Base-by-base conservation (phyloP, 192 early-diverging fungal species). In the Bifiguratus adelaidae region DNA sequence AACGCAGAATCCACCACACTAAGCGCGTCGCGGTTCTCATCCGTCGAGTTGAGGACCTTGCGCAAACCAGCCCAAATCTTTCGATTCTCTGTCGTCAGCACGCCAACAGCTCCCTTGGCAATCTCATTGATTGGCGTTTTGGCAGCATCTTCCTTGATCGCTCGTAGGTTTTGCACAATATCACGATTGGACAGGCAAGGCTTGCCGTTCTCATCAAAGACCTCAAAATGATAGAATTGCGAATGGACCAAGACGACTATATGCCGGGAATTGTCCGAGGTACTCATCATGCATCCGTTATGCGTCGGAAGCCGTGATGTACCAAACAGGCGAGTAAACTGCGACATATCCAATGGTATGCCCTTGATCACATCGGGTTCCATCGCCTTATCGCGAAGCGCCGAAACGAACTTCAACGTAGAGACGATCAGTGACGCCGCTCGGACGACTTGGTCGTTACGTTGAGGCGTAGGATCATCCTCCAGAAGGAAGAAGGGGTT, bases 251-350 rank as follows among this genome's bases (percentile, higher is more conserved):
- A 54, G 15, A 89, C 77, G 12, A 75, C 58, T 53, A 92, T 81
- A 67, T 86, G 76, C 30, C 50, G 49, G 16, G 83, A 38, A 2
- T 47, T 2, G 5, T 34, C 27, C 19, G 55, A 48, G 0, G 37
- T 47, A 16, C 41, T 21, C 24, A 71, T 71, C 8, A 32, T 58
- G 41, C 68, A 71, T n/a, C 68, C 60, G 28, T 57, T 50, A 30
- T 63, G 60, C 3, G 64, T 63, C 13, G 89, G 89, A 18, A 89
- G 76, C 22, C 89, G 73, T 2, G 86, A 80, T 37, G 83, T 77
- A 7, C 83, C 87, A 73, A 90, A 92, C n/a, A 89, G 47, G 20
- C 77, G 52, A 27, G 58, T 47, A 65, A 88, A 92, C 57, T 92
- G 89, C 48, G 82, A 64, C 87, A 92, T 90, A 59, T 82, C 82